Conservation (phyloP, 139 green algal species). For the Volvox africanus region DNA sequence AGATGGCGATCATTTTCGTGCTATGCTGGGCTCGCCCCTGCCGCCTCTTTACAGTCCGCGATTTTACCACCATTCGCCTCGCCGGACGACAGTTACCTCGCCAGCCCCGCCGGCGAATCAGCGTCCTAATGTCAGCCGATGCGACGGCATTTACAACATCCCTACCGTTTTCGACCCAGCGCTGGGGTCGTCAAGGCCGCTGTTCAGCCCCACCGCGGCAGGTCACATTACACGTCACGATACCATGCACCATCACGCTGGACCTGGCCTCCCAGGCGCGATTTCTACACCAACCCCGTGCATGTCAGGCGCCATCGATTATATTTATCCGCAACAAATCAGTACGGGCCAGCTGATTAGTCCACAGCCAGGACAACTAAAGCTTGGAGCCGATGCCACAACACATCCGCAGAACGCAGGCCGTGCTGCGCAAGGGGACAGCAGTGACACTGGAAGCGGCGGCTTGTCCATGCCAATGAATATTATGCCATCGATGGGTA, state of each 20-base stretch:
- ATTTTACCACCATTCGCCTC: conserved; percentile 13
- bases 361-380: too few species aligned
- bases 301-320: background rate
- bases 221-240: background rate
- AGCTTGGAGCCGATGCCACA: too few species aligned
- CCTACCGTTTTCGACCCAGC: background rate
- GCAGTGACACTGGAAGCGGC: background rate
- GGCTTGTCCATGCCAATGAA: background rate
- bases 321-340: background rate
- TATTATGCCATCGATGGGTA: background rate
- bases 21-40: background rate
- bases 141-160: background rate
- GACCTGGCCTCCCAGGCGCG: background rate
- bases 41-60: conserved; percentile 1
- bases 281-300: background rate
- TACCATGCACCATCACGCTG: background rate
- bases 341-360: too few species aligned
- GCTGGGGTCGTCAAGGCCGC: background rate
- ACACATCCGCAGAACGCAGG: too few species aligned
- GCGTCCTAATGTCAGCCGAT: background rate
- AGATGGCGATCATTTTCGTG: background rate
- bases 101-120: background rate
- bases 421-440: background rate
- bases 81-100: background rate
- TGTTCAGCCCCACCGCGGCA: background rate